Evolutionary conservation across 768 basidiomycete genomes (phyloP), one percentile per base, ranked within the genome.

Genomic region (Collybiopsis luxurians): DNA sequence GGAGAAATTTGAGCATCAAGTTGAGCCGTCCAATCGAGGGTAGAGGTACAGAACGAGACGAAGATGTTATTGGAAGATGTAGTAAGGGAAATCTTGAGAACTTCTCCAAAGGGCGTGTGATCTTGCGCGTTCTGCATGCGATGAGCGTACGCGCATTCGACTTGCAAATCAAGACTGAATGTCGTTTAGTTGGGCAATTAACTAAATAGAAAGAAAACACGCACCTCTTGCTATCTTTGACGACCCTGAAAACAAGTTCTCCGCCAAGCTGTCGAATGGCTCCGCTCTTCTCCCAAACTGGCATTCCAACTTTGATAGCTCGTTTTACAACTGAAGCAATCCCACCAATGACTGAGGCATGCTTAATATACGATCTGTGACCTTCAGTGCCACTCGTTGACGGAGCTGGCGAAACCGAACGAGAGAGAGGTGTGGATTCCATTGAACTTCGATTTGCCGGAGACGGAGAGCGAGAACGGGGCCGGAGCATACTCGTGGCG

Each of bases 231-330:
- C 28, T 17, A 30, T 15, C 76, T 57, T 48, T 79, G 77, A 77
- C 77, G 49, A 73, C 76, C 21, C 75, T 79, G 59, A 76, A 70
- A 9, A 78, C 80, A 66, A 96, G 95, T 73, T 98, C 95, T 23
- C 95, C 95, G 10, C 95, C 95, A 19, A 96, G 76, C 70, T 95
- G 92, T 40, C 79, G 71, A 42, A 85, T 69, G 63, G 93, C 86
- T 0, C 92, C 92, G 2, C 86, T 88, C 58, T 82, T 83, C 73
- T 87, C 87, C 84, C 89, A 90, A 13, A 92, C 75, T 0, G 91
- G 90, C 86, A 95, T 88, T 24, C 86, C 83, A 26, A 84, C 82
- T 56, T 82, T 82, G 48, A 93, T 65, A 2, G 88, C 87, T 59
- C 87, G 84, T 58, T 80, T 71, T 34, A 90, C 76, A 23, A 92